phyloP scores from a whole-genome alignment of 139 green algal genomes.

The Auxenochlorella protothecoides region DNA sequence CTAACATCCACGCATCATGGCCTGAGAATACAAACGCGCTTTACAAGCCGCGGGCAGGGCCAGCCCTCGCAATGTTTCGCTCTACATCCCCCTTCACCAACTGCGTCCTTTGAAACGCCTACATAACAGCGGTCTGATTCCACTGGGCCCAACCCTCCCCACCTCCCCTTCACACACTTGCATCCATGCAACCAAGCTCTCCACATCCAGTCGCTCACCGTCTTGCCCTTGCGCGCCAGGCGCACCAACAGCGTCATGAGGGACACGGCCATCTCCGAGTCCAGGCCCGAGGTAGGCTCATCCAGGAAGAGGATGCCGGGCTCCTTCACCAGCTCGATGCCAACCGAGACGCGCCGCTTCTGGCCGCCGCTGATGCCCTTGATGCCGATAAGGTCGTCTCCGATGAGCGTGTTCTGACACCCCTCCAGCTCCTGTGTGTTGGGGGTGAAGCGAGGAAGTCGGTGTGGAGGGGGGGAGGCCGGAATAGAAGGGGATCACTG shows the following conservation, averaged over 20 bases:
- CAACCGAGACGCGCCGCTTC: conserved; percentile 48
- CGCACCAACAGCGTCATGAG: conserved; percentile 35
- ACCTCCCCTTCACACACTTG: too few species aligned
- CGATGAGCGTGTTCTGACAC: conserved; percentile 50
- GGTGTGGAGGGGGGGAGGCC: not conserved
- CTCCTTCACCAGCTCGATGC: conserved; percentile 62
- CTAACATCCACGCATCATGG: too few species aligned
- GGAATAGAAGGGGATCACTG: not conserved
- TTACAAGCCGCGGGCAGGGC: too few species aligned
- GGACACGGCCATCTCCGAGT: conserved; percentile 60
- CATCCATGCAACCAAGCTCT: not conserved
- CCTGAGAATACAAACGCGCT: too few species aligned
- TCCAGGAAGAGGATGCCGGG: conserved; percentile 58
- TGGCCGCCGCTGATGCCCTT: conserved; percentile 64
- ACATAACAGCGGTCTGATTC: too few species aligned
- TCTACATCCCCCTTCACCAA: too few species aligned
- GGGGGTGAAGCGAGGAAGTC: not conserved
- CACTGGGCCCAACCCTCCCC: too few species aligned
- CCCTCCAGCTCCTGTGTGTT: conserved; percentile 30
- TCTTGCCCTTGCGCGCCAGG: conserved; percentile 37
- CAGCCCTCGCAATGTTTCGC: too few species aligned
- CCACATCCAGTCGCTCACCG: conserved; percentile 22
- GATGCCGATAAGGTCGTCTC: conserved; percentile 50
- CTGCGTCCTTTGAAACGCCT: too few species aligned
- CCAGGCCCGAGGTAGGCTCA: conserved; percentile 59